These are phyloP conservation scores for Wallemia mellicola DNA, from an alignment of 1,284 basidiomycete species.

Conservation along the genomic window DNA sequence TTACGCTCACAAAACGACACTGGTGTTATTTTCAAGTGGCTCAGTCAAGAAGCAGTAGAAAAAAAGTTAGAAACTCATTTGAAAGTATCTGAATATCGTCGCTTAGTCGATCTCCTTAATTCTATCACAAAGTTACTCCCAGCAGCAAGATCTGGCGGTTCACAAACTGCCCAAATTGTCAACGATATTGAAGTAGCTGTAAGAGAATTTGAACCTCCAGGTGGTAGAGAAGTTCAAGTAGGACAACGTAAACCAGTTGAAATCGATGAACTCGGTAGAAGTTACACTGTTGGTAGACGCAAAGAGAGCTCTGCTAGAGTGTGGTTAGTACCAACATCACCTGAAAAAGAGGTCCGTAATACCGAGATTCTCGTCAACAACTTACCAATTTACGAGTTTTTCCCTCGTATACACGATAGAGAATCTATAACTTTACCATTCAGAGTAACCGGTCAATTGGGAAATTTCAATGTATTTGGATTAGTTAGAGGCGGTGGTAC, in stretches of 20 bases:
- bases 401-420: conserved; percentile 42
- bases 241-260: conserved; percentile 20
- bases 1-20: not conserved
- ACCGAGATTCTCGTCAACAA: conserved; percentile 55
- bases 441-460: conserved; percentile 52
- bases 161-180: not conserved
- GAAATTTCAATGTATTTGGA: conserved; percentile 73
- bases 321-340: conserved; percentile 56
- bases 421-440: conserved; percentile 55
- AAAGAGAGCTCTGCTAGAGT: conserved; percentile 66
- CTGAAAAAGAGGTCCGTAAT: conserved; percentile 15
- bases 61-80: not conserved
- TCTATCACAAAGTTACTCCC: not conserved
- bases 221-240: not conserved
- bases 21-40: not conserved
- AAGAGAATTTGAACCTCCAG: not conserved
- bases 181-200: not conserved
- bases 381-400: conserved; percentile 43
- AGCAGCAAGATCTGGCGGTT: not conserved
- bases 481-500: conserved; percentile 65
- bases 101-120: not conserved
- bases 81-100: not conserved
- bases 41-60: not conserved
- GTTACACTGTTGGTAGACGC: conserved; percentile 51
- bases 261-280: conserved; percentile 41